Evolutionary conservation across 2,329 filamentous ascomycete species (phyloP), one percentile per base, ranked within the genome.

Genomic region (Penicillium sp.): DNA sequence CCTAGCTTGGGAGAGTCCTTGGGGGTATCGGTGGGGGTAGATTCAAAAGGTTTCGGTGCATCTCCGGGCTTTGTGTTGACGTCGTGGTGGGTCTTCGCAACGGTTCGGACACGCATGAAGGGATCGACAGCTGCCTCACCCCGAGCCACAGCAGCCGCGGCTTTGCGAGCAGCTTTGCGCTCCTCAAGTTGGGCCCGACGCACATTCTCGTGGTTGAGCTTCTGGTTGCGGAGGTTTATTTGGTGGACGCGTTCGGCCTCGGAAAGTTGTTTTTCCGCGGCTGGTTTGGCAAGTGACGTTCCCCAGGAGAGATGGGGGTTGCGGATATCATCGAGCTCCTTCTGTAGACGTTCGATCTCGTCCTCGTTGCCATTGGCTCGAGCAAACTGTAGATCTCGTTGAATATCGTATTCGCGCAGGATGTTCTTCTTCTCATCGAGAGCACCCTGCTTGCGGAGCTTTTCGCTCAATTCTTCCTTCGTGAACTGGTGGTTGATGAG

Each of bases 121-220:
- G 76, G 76, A 58, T 80, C 75, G 13, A 71, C 74, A 27, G 84
- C 78, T 2, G 78, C 76, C 66, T 89, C 87, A 49, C 86, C 86
- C 32, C 85, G 81, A 54, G 84, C 84, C 39, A 85, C 72, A 34
- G 83, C 84, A 51, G 79, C 80, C 59, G 85, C 84, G 37, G 79
- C 80, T 69, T 82, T 82, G 58, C 83, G 84, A 62, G 78, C 78
- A 59, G 80, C 81, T 43, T 83, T 82, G 62, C 86, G 83, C 75
- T 99, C 94, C 61, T 88, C 87, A 49, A 96, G 80, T 68, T 97
- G 89, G 0, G 92, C 93, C 70, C 90, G 89, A 53, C 93, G 90
- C n/a, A 97, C 89, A 41, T 89, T 87, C 68, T 96, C 90, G n/a
- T 84, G 83, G 66, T 97, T 97, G 61, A 87, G 82, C 52, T 87